A percentile compares a stretch with the other conserved stretches of the same genome.
These are phyloP conservation scores for Sporothrix humicola DNA, from an alignment of 2,329 filamentous ascomycete species.

Conservation along the genomic window DNA sequence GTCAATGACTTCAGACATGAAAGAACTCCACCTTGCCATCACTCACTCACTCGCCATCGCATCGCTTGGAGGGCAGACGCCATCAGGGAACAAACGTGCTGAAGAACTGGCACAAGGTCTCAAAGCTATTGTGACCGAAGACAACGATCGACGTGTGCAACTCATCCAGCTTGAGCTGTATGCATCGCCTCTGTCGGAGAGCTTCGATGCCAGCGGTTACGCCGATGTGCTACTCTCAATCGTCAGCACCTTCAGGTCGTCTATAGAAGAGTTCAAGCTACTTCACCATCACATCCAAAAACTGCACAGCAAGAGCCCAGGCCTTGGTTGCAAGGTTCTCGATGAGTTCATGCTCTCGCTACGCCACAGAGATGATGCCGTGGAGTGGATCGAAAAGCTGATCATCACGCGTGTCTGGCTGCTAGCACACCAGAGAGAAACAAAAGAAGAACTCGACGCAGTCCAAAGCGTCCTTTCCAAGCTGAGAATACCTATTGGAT, in stretches of 20 bases:
- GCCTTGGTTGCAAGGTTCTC: constrained; percentile 58
- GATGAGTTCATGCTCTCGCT: constrained; percentile 66
- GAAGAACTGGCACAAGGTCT: constrained; percentile 64
- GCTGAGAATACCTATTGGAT: constrained; percentile 56
- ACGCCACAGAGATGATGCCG: constrained; percentile 48
- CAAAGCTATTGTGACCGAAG: constrained; percentile 61
- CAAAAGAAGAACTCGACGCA: constrained; percentile 41
- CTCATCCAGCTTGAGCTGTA: constrained; percentile 73
- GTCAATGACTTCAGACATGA: constrained; percentile 57
- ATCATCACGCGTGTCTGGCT: constrained; percentile 73
- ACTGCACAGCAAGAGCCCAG: constrained; percentile 61
- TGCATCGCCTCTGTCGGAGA: constrained; percentile 52
- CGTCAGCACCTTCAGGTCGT: constrained; percentile 57
- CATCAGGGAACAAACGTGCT: constrained; percentile 57
- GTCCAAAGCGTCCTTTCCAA: constrained; percentile 50
- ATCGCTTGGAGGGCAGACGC: constrained; percentile 55
- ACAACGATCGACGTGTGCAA: constrained; percentile 66
- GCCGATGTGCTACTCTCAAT: constrained; percentile 64
- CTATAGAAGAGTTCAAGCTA: constrained; percentile 67
- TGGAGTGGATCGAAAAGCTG: constrained; percentile 70
- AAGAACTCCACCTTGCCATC: constrained; percentile 68
- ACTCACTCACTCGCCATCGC: constrained; percentile 67
- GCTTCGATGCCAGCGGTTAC: constrained; percentile 57
- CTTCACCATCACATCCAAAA: constrained; percentile 72
- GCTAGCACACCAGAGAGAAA: constrained; percentile 55